Evolutionary conservation across 2,329 filamentous ascomycete species (phyloP).

Genomic region (Beauveria varroae): DNA sequence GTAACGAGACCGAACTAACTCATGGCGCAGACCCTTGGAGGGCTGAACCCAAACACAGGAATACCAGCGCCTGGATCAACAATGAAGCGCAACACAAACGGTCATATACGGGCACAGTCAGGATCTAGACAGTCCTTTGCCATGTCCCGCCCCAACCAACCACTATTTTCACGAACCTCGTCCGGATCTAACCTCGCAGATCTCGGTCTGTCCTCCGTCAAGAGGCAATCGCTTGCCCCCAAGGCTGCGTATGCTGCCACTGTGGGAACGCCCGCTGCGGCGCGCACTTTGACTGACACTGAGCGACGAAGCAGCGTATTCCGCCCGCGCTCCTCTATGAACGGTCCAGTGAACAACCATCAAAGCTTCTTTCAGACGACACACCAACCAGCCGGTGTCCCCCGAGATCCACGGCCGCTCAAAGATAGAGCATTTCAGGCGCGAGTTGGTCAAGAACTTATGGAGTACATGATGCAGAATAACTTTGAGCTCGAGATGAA

Average conservation of each 20-base stretch:
- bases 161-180: slow-evolving; percentile 77
- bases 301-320: slow-evolving; percentile 78
- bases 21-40: slow-evolving; percentile 66
- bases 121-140: slow-evolving; percentile 81
- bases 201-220: slow-evolving; percentile 73
- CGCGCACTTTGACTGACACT: slow-evolving; percentile 41
- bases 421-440: slow-evolving; percentile 74
- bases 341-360: slow-evolving; percentile 59
- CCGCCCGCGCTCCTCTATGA: slow-evolving; percentile 58
- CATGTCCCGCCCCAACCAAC: slow-evolving; percentile 74
- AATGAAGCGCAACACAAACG: slow-evolving; percentile 73
- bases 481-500: slow-evolving; percentile 99
- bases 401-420: slow-evolving; percentile 78
- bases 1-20: slow-evolving; percentile 10
- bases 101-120: slow-evolving; percentile 76
- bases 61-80: slow-evolving; percentile 89
- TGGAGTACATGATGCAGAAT: slow-evolving; percentile 86
- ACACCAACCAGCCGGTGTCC: slow-evolving; percentile 72
- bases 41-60: slow-evolving; percentile 71
- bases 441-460: slow-evolving; percentile 77
- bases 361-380: slow-evolving; percentile 94
- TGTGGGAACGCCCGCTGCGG: slow-evolving; percentile 45
- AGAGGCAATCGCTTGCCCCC: slow-evolving; percentile 71
- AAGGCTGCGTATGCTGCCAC: slow-evolving; percentile 48
- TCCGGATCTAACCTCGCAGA: slow-evolving; percentile 76